phyloP scores from a whole-genome alignment of 2,329 filamentous ascomycete species.

The Paracorniculantispora psalliotae region DNA sequence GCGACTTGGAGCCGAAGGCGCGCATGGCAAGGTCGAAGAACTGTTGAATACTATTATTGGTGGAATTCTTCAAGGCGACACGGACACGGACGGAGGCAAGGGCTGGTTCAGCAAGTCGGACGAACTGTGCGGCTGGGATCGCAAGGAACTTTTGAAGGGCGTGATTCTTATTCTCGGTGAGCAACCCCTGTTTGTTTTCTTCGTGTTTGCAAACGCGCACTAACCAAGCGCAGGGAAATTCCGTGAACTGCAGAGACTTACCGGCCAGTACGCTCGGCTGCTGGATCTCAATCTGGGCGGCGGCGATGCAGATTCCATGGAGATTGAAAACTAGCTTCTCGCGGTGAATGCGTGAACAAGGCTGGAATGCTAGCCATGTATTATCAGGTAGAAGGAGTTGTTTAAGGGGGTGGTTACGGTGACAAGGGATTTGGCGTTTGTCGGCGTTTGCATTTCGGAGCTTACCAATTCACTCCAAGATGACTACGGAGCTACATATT shows the following conservation, averaged over 20 bases:
- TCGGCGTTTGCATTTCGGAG: constrained; percentile 10
- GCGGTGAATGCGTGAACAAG: not conserved
- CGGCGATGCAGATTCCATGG: constrained; percentile 40
- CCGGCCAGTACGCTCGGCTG: constrained; percentile 89
- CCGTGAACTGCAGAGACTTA: constrained; percentile 86
- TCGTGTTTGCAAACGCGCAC: constrained; percentile 14
- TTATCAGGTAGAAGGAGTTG: constrained; percentile 8
- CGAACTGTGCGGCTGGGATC: constrained; percentile 84
- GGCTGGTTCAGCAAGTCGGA: constrained; percentile 65
- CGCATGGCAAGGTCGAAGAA: constrained; percentile 87
- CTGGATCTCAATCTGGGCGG: constrained; percentile 57
- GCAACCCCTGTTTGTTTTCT: constrained; percentile 26
- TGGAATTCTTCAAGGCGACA: constrained; percentile 54
- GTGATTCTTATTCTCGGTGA: constrained; percentile 89
- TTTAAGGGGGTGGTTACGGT: not conserved
- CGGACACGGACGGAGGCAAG: constrained; percentile 39
- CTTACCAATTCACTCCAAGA: not conserved
- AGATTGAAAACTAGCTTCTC: constrained; percentile 29
- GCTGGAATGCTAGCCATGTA: constrained; percentile 7
- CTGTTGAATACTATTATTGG: constrained; percentile 77
- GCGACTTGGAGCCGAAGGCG: constrained; percentile 82
- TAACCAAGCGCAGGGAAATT: constrained; percentile 69
- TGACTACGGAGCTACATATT: not conserved
- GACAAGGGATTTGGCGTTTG: not conserved
- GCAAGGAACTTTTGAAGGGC: constrained; percentile 80